Conservation (phyloP, 371 early-diverging fungal genomes). For the Rhizomucor miehei region DNA sequence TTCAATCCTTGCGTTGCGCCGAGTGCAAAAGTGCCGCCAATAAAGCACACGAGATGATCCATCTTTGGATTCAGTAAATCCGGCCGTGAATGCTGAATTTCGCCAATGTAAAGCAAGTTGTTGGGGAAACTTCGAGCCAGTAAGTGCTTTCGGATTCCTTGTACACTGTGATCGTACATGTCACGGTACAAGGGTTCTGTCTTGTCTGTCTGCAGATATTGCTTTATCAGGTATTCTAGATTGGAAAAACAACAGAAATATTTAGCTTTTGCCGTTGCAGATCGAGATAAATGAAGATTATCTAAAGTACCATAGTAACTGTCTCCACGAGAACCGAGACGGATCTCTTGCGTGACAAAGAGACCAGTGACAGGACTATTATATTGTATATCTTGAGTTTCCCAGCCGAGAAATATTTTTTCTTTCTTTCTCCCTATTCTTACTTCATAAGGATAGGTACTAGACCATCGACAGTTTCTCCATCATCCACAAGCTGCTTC, state of each 20-base stretch:
- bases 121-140: conserved; percentile 59
- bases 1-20: conserved; percentile 66
- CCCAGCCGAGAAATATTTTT: too few relatives aligned
- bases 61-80: conserved; percentile 61
- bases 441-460: conserved; percentile 74
- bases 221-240: conserved; percentile 87
- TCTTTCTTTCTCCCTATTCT: conserved; percentile 1
- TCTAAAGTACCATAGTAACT: conserved; percentile 92
- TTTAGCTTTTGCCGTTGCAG: background rate
- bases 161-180: conserved; percentile 69
- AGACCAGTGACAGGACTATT: conserved; percentile 34
- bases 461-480: conserved; percentile 63
- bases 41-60: conserved; percentile 94
- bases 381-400: too few relatives aligned
- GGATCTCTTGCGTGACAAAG: conserved; percentile 53
- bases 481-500: conserved; percentile 30
- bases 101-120: conserved; percentile 71
- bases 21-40: conserved; percentile 82
- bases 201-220: conserved; percentile 73
- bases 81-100: conserved; percentile 42
- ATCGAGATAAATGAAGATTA: background rate
- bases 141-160: conserved; percentile 72
- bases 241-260: background rate
- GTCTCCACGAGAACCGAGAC: conserved; percentile 83
- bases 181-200: conserved; percentile 62